Base-by-base conservation (phyloP, 306 rosid genomes). In the Sindora glabra region DNA sequence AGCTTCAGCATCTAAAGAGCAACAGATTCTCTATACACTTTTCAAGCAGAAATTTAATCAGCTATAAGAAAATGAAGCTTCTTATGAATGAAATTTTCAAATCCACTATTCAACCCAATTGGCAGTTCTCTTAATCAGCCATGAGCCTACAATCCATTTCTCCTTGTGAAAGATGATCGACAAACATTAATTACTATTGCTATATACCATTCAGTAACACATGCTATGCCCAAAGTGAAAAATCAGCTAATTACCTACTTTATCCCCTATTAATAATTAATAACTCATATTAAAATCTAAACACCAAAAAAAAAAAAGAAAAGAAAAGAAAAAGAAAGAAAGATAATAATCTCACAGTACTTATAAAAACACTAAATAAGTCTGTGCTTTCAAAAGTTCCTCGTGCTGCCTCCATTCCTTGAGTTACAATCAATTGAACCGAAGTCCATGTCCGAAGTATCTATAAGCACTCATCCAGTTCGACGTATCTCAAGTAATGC, bases 211-310 rank as follows among this genome's bases (percentile, higher is more conserved):
- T 9, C 11, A 44, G 25, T 18, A 18, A 44, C 11, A 42, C 6
- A 16, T 17, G n/a, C n/a, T n/a, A n/a, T n/a, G n/a, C n/a, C 16
- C 44, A 51, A 15, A 59, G 38, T 8, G 21, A 71, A 72, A n/a
- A 38, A 46, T 18, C 48, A 68, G 44, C 62, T 37, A 66, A 41
- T 34, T 24, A 50, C 26, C 50, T 30, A 50, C 27, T 18, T 41
- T 53, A 52, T 46, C 61, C 47, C 56, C 6, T 68, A 27, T 48
- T n/a, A n/a, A n/a, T n/a, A n/a, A n/a, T n/a, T n/a, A n/a, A 5
- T 37, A 59, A 5, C 23, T 33, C 2, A 6, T n/a, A n/a, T n/a
- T n/a, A n/a, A n/a, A n/a, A n/a, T n/a, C 27, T 51, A 14, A 37
- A 27, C 29, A 8, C 8, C 7, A 38, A 38, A 38, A 0, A 38